Percentiles rank a stretch among this genome's conserved stretches.
phyloP scores from a whole-genome alignment of 495 filamentous ascomycete genomes.

The Aspergillus indologenus region DNA sequence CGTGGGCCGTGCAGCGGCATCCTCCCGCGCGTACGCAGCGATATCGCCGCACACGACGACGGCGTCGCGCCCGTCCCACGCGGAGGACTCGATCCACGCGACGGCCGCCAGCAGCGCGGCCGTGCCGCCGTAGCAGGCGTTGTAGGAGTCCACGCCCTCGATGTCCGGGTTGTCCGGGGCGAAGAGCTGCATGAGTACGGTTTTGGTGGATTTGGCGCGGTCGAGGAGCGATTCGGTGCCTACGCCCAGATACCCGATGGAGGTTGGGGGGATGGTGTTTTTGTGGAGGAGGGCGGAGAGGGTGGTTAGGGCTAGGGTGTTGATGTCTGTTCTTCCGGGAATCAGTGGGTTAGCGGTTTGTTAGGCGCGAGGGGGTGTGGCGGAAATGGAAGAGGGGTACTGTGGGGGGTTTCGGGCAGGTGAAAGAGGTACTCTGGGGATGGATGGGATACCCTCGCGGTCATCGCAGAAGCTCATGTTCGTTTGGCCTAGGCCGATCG shows the following conservation, averaged over 20 bases:
- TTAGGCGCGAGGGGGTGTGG: no score
- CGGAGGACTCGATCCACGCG: constrained; percentile 97
- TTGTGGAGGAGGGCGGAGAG: constrained; percentile 85
- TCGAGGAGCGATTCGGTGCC: constrained; percentile 97
- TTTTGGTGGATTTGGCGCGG: constrained; percentile 99
- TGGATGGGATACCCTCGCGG: constrained; percentile 73
- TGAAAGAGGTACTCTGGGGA: neutral
- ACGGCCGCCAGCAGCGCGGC: constrained; percentile 95
- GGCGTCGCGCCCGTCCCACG: constrained; percentile 93
- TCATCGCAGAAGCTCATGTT: constrained; percentile 99
- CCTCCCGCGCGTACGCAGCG: constrained; percentile 88
- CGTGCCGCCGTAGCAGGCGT: constrained; percentile 98
- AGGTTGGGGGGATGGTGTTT: constrained; percentile 85
- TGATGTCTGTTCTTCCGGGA: constrained; percentile 68
- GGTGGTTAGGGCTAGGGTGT: constrained; percentile 89
- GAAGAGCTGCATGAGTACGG: constrained; percentile 96
- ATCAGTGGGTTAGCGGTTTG: no score
- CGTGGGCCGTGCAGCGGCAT: constrained; percentile 80
- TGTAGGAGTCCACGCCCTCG: constrained; percentile 93
- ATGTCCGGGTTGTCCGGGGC: constrained; percentile 83
- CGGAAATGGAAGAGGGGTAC: no score
- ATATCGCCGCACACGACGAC: constrained; percentile 96
- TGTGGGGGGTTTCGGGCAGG: no score
- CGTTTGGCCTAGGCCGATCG: constrained; percentile 97
- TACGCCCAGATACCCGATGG: constrained; percentile 92